Base-by-base conservation (phyloP, 371 early-diverging fungal genomes). In the Apophysomyces trapeziformis region DNA sequence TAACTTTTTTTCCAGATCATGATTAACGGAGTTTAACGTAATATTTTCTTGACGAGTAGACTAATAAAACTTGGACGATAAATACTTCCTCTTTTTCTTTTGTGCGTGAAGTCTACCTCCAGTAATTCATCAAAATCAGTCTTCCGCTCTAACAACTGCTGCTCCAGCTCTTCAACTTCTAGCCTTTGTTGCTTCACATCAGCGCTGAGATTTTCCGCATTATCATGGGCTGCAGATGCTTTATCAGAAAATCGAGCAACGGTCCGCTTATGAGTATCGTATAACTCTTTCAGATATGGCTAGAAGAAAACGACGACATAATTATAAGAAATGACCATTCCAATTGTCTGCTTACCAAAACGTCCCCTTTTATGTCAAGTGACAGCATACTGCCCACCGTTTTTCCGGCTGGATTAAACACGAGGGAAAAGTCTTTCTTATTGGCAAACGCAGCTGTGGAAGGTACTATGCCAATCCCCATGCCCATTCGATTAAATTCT, bases 51-150 rank as follows among this genome's bases (percentile, higher is more conserved):
- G 13, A 45, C 46, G 46, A 6, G 46, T 18, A n/a, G 46, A 13
- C 46, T 45, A 45, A 14, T 14, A 4, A 9, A 43, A 43, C 1
- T 16, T 6, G 16, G 6, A 14, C n/a, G 13, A 45, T 45, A 7
- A 45, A 18, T 45, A 13, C 13, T 45, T 7, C 16, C 46, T 18
- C 16, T 2, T 13, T 13, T 12, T 13, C 8, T 13, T 45, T 45
- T 13, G 8, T 45, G 8, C 46, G 32, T 2, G 32, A 26, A 26
- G 32, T 13, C 6, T 45, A 45, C 46, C 46, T 45, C 46, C 16
- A 45, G 46, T 45, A 45, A 18, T 45, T 45, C 46, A 13, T 45
- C 46, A 45, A 45, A 45, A 45, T 45, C 46, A 45, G 13, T 18
- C 16, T 45, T 45, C 13, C 46, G 8, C 7, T 45, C 46, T n/a